These are phyloP conservation scores for Friedmanniomyces simplex DNA, from an alignment of 495 filamentous ascomycete species.

Conservation along the genomic window DNA sequence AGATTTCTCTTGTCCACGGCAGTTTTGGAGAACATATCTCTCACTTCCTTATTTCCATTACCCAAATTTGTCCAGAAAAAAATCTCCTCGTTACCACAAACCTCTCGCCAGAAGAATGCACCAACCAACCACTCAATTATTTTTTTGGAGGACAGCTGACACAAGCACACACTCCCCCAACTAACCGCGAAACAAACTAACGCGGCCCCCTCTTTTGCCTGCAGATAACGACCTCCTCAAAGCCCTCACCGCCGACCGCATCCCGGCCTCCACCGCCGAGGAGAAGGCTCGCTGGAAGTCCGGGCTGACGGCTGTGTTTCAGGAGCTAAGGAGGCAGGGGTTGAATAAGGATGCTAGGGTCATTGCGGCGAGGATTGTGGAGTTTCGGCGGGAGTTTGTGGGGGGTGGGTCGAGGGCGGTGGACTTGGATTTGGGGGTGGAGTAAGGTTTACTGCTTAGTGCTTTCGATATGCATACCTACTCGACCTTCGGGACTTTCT, in stretches of 20 bases:
- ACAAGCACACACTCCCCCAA: too few relatives aligned
- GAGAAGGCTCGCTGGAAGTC: conserved; percentile 61
- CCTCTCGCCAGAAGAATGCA: neutral
- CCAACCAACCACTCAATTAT: too few relatives aligned
- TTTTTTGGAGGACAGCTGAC: conserved; percentile 4
- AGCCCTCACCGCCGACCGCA: conserved; percentile 25
- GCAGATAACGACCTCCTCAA: conserved; percentile 17
- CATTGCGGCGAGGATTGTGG: conserved; percentile 71
- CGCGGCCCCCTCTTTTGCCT: too few relatives aligned
- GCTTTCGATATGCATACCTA: too few relatives aligned
- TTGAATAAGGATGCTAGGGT: conserved; percentile 63
- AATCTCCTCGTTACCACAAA: neutral
- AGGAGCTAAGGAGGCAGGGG: conserved; percentile 60
- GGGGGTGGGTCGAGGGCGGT: conserved; percentile 39
- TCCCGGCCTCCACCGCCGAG: conserved; percentile 58
- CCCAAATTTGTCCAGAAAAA: neutral
- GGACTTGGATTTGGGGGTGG: conserved; percentile 14
- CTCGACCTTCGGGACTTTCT: neutral
- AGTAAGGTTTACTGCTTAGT: too few relatives aligned
- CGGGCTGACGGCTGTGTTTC: conserved; percentile 66
- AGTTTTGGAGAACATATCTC: neutral
- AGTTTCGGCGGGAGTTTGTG: conserved; percentile 63
- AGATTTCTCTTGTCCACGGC: neutral
- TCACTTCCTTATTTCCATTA: neutral
- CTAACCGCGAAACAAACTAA: conserved; percentile 15